Evolutionary conservation across 768 basidiomycete species (phyloP).

Genomic region (Leucosporidium creatinivorum): DNA sequence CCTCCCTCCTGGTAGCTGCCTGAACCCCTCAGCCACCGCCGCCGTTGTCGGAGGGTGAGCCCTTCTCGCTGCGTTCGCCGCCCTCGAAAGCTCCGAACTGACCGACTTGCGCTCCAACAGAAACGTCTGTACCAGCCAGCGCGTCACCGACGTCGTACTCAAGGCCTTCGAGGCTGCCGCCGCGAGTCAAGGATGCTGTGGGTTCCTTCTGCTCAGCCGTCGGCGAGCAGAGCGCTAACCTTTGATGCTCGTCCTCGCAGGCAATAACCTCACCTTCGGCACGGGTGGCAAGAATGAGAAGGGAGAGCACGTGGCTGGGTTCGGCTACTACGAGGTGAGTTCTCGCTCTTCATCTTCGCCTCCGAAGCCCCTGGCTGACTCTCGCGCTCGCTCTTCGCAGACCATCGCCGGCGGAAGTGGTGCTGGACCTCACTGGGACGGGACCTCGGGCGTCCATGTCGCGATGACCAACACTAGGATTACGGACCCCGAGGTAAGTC

Average conservation of each 20-base stretch:
- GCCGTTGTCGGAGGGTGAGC: slow-evolving; percentile 73
- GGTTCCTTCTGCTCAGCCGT: neutral
- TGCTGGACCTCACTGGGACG: slow-evolving; percentile 82
- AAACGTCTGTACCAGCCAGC: slow-evolving; percentile 57
- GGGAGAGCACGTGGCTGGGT: slow-evolving; percentile 52
- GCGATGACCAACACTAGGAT: slow-evolving; percentile 58
- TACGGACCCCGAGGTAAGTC: slow-evolving; percentile 69
- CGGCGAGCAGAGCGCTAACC: neutral
- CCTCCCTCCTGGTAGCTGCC: slow-evolving; percentile 66
- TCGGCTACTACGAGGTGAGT: slow-evolving; percentile 44
- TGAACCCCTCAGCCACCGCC: slow-evolving; percentile 75
- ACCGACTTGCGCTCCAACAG: neutral
- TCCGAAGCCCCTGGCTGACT: neutral
- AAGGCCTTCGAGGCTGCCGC: slow-evolving; percentile 88
- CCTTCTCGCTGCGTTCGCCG: no score
- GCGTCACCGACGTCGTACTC: slow-evolving; percentile 87
- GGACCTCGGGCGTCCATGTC: slow-evolving; percentile 67
- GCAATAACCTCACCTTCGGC: slow-evolving; percentile 26
- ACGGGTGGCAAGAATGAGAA: slow-evolving; percentile 7
- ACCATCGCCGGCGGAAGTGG: slow-evolving; percentile 92
- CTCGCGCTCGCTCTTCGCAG: slow-evolving; percentile 37
- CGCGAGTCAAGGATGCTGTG: slow-evolving; percentile 66
- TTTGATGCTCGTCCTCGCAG: neutral
- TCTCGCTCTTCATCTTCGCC: no score
- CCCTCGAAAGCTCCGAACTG: no score